Evolutionary conservation across 768 basidiomycete species (phyloP).

Genomic region (Nidula microcarpa): DNA sequence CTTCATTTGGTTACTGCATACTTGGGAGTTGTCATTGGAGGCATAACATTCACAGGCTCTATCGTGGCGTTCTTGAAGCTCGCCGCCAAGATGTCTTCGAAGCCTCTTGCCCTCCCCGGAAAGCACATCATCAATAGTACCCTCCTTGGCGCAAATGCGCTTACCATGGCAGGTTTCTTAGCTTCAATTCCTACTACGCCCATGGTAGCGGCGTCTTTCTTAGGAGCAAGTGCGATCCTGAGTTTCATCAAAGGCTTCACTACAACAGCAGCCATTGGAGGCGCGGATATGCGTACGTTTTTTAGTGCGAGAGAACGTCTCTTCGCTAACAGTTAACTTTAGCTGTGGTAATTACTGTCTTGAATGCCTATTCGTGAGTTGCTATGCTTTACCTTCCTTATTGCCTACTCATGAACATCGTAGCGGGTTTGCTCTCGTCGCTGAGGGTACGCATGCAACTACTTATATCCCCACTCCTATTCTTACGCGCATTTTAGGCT

Average conservation of each 20-base stretch:
- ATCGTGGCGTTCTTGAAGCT: slow-evolving; percentile 88
- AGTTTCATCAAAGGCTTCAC: slow-evolving; percentile 88
- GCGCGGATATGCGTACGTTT: slow-evolving; percentile 86
- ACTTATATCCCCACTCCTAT: no score
- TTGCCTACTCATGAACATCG: background rate
- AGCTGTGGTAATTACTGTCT: slow-evolving; percentile 89
- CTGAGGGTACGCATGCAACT: slow-evolving; percentile 52
- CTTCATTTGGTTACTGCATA: slow-evolving; percentile 85
- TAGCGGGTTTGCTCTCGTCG: slow-evolving; percentile 82
- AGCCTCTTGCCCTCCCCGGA: slow-evolving; percentile 68
- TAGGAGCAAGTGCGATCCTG: slow-evolving; percentile 67
- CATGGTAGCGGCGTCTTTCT: slow-evolving; percentile 71
- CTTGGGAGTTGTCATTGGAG: slow-evolving; percentile 82
- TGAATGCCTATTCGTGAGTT: slow-evolving; percentile 79
- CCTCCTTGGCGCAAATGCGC: slow-evolving; percentile 68
- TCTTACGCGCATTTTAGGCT: slow-evolving; percentile 36
- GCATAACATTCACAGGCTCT: slow-evolving; percentile 87
- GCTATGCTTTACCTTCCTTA: background rate
- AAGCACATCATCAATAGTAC: slow-evolving; percentile 73
- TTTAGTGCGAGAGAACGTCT: slow-evolving; percentile 1
- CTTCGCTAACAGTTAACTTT: slow-evolving; percentile 6
- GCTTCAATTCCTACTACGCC: slow-evolving; percentile 68
- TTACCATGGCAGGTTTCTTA: slow-evolving; percentile 77
- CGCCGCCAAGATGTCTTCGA: slow-evolving; percentile 77
- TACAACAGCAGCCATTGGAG: slow-evolving; percentile 88